Base-by-base conservation (phyloP, 2,329 filamentous ascomycete genomes). In the Alternaria panax region DNA sequence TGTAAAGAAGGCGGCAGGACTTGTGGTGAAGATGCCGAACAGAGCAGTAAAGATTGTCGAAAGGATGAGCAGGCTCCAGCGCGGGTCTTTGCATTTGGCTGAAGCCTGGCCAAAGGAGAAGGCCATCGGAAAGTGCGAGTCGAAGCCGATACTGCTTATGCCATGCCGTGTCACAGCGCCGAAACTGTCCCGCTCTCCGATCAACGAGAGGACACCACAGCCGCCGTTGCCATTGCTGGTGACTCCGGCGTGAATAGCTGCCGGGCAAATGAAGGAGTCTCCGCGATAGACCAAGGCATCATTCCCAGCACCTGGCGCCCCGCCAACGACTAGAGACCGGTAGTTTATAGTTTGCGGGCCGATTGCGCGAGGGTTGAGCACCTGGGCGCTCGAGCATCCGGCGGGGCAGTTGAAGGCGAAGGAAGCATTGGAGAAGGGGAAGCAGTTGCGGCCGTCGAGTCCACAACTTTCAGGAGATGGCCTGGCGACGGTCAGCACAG, bases 261-360 rank as follows among this genome's bases (percentile, higher is more conserved):
- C 68, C 9, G 70, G 70, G 54, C 76, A 79, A 20, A 79, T 72
- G 54, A 78, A 79, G 1, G 76, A 78, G 57, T 79, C 76, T 14
- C 73, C 76, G 8, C 76, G 72, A 38, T 79, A 79, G 14, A 72
- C 58, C 3, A 47, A 46, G 14, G 67, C 59, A 22, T 65, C 48
- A 18, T 50, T 62, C 20, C 28, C 27, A 20, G 38, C 12, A 24
- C 5, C 36, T n/a, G 54, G 46, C 2, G 62, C 67, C 2, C 90
- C 90, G n/a, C 90, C 90, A 25, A 92, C 82, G 2, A 92, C 85
- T n/a, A 92, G 75, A 1, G 87, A 81, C 24, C 78, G 80, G 72
- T 92, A 92, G 45, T 85, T 81, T 51, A 91, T 80, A 65, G 89
- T 86, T 67, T 89, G 83, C 48, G 83, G 82, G 14, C 85, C 85